Conservation (phyloP, 345 rosid genomes). For the Syzygium aromaticum region DNA sequence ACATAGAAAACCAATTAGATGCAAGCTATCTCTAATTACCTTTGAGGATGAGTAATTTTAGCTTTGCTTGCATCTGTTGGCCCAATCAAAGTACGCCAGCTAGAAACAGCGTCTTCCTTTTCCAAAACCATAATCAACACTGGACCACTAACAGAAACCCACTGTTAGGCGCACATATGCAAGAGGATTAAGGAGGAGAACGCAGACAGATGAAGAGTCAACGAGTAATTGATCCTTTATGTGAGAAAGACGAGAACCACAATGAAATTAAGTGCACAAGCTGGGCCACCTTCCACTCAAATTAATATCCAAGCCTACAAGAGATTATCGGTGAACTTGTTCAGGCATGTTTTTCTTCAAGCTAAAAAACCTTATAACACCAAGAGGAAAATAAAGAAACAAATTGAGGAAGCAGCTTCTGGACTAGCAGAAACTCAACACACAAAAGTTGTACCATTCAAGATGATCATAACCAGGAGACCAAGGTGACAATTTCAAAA, state of each 20-base stretch:
- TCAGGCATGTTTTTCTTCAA: not conserved
- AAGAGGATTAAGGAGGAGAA: not conserved
- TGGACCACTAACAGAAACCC: constrained; percentile 46
- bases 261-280: not conserved
- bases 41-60: constrained; percentile 62
- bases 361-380: not conserved
- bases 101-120: constrained; percentile 66
- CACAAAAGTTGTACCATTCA: not conserved
- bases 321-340: not conserved
- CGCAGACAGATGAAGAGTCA: not conserved
- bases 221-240: not conserved
- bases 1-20: not conserved
- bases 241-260: not conserved
- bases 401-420: not conserved
- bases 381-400: not conserved
- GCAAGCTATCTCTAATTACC: constrained; percentile 19
- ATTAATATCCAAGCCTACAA: not conserved
- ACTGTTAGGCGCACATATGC: not conserved
- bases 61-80: constrained; percentile 74
- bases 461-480: not conserved
- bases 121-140: constrained; percentile 69
- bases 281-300: not conserved
- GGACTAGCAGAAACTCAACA: not conserved
- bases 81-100: constrained; percentile 80
- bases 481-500: not conserved